phyloP scores from a whole-genome alignment of 352 stramenopile genomes.

The Phytophthora fragariaefolia region DNA sequence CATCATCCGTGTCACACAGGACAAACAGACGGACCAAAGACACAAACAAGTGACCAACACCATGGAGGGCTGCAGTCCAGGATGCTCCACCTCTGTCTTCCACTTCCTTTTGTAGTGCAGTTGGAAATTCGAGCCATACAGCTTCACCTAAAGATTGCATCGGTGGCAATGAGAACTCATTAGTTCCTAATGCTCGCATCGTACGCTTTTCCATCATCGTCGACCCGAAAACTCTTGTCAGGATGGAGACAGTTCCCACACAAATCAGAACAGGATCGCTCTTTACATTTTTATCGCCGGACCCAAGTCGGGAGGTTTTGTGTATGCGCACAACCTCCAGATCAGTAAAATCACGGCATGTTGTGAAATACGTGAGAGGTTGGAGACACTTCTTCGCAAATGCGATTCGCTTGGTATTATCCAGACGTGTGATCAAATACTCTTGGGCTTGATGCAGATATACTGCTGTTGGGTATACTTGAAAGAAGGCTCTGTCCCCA shows the following conservation, averaged over 20 bases:
- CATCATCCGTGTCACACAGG: slow-evolving; percentile 84
- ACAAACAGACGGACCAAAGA: slow-evolving; percentile 94
- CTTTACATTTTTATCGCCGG: slow-evolving; percentile 3
- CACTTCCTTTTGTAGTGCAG: slow-evolving; percentile 46
- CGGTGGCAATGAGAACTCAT: slow-evolving; percentile 94
- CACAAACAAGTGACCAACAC: slow-evolving; percentile 92
- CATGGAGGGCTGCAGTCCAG: slow-evolving; percentile 72
- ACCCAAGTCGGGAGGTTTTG: slow-evolving; percentile 18
- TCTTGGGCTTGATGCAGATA: slow-evolving; percentile 93
- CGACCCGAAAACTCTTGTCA: slow-evolving; percentile 86
- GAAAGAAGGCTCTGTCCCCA: slow-evolving; percentile 89
- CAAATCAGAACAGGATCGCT: slow-evolving; percentile 43
- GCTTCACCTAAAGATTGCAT: slow-evolving; percentile 96
- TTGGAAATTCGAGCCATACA: slow-evolving; percentile 95
- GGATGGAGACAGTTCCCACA: slow-evolving; percentile 79
- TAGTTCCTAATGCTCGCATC: slow-evolving; percentile 77
- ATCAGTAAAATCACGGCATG: slow-evolving; percentile 86
- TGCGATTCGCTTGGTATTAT: slow-evolving; percentile 72
- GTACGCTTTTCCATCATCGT: slow-evolving; percentile 85
- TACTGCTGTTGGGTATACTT: slow-evolving; percentile 91
- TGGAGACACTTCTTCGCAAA: slow-evolving; percentile 65
- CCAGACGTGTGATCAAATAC: slow-evolving; percentile 90
- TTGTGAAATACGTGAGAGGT: slow-evolving; percentile 90
- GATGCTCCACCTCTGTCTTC: slow-evolving; percentile 37
- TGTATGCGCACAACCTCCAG: slow-evolving; percentile 86